Percentiles rank a stretch among this genome's conserved stretches.
Conservation (phyloP, 116 monocot genomes). For the Trichopus zeylanicus region DNA sequence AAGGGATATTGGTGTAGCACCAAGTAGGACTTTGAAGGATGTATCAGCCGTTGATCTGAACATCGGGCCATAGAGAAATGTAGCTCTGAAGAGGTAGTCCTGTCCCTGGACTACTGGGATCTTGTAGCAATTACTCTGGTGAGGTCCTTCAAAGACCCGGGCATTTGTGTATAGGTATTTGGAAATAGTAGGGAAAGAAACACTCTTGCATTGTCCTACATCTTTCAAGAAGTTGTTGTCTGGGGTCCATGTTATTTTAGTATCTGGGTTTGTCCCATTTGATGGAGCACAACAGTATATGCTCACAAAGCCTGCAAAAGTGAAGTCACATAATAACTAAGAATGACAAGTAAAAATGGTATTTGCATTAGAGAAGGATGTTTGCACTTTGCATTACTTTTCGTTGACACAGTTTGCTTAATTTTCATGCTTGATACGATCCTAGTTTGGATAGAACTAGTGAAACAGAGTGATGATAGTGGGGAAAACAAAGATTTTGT, state of each 20-base stretch:
- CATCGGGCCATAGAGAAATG: conserved; percentile 13
- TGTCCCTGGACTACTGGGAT: conserved; percentile 17
- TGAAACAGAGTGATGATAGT: too few species aligned
- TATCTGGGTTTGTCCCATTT: conserved; percentile 20
- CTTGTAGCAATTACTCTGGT: conserved; percentile 13
- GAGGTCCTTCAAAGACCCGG: conserved; percentile 15
- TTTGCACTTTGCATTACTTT: too few species aligned
- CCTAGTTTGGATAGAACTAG: too few species aligned
- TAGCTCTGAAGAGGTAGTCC: conserved; percentile 22
- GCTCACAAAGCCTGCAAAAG: conserved; percentile 35
- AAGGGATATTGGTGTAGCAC: conserved; percentile 22
- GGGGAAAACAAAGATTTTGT: too few species aligned
- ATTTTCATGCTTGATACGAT: too few species aligned
- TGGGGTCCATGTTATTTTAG: conserved; percentile 21
- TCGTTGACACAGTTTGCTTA: too few species aligned
- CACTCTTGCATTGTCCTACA: conserved; percentile 14
- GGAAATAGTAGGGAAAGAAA: conserved; percentile 1
- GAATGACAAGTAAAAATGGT: too few species aligned
- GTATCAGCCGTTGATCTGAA: conserved; percentile 2
- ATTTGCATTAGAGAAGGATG: too few species aligned
- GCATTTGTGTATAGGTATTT: not conserved
- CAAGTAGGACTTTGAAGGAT: conserved; percentile 20
- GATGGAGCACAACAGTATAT: conserved; percentile 14
- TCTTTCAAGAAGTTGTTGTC: conserved; percentile 13
- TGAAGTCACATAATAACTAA: too few species aligned